phyloP scores from a whole-genome alignment of 2,329 filamentous ascomycete genomes.

The Aureobasidium sp. region DNA sequence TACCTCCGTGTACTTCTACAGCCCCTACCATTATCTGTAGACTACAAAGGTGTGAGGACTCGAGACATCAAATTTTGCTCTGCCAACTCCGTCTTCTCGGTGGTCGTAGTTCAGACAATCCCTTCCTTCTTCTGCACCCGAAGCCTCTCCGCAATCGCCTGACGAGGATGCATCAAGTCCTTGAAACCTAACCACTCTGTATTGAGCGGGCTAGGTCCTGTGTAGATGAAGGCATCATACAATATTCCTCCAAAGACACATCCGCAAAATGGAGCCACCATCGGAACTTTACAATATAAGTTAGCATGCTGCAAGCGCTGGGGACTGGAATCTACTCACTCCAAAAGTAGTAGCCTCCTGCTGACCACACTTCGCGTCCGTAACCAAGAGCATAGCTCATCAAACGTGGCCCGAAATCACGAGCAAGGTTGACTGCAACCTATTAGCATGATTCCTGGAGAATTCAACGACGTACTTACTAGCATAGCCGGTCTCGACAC shows the following conservation, averaged over 20 bases:
- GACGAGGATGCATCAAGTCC: conserved; percentile 20
- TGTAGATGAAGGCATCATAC: conserved; percentile 62
- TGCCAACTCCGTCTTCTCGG: not conserved
- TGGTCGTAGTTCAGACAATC: conserved; percentile 20
- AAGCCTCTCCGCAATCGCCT: conserved; percentile 19
- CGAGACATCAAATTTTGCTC: not conserved
- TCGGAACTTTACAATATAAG: conserved; percentile 36
- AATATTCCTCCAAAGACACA: conserved; percentile 56
- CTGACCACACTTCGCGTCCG: conserved; percentile 50
- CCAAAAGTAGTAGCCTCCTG: conserved; percentile 51
- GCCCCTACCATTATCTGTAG: too few relatives aligned
- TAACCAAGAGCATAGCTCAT: conserved; percentile 63
- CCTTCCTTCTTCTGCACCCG: conserved; percentile 23
- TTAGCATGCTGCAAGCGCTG: not conserved
- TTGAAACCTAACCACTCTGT: conserved; percentile 41
- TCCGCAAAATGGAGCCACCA: conserved; percentile 59
- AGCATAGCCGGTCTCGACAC: conserved; percentile 63
- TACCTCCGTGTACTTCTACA: too few relatives aligned
- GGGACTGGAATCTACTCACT: not conserved
- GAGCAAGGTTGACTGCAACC: conserved; percentile 52
- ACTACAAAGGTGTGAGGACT: too few relatives aligned
- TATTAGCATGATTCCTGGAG: not conserved
- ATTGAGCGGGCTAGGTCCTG: conserved; percentile 55
- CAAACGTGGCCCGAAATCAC: conserved; percentile 65
- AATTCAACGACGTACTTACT: conserved; percentile 23